These are phyloP conservation scores for Pyrus pyrifolia DNA, from an alignment of 306 rosid species.

Conservation along the genomic window DNA sequence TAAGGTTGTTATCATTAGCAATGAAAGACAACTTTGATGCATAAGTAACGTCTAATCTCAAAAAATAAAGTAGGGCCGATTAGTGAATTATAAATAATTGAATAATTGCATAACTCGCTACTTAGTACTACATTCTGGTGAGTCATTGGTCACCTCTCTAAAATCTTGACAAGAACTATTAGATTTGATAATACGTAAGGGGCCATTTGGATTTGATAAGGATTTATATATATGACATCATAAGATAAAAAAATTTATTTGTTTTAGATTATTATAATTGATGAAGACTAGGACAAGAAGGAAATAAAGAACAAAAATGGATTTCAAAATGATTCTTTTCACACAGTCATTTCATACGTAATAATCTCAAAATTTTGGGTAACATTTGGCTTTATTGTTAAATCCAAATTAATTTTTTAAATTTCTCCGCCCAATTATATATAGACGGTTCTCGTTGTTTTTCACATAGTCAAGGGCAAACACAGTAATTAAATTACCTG, in stretches of 20 bases:
- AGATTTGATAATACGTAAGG: not conserved
- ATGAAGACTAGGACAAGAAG: not conserved
- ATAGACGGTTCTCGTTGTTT: not conserved
- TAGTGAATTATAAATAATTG: not conserved
- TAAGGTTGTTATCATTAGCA: not conserved
- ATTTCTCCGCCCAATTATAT: not conserved
- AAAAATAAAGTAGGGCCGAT: not conserved
- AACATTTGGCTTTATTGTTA: not conserved
- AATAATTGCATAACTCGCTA: fast-evolving
- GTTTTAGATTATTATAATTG: no score
- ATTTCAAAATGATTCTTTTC: not conserved
- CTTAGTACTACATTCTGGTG: no score
- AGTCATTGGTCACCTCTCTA: not conserved
- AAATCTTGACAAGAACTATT: not conserved
- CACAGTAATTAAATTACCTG: slow-evolving; percentile 32
- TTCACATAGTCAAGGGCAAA: not conserved
- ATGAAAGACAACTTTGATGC: not conserved
- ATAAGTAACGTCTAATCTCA: not conserved
- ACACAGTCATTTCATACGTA: not conserved
- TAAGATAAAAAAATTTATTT: no score
- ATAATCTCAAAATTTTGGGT: not conserved
- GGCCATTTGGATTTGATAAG: not conserved
- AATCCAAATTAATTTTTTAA: no score
- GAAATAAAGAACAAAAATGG: not conserved
- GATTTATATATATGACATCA: not conserved